Evolutionary conservation across 805 yeast genomes (phyloP).

Genomic region (Saccharomycopsis schoenii): DNA sequence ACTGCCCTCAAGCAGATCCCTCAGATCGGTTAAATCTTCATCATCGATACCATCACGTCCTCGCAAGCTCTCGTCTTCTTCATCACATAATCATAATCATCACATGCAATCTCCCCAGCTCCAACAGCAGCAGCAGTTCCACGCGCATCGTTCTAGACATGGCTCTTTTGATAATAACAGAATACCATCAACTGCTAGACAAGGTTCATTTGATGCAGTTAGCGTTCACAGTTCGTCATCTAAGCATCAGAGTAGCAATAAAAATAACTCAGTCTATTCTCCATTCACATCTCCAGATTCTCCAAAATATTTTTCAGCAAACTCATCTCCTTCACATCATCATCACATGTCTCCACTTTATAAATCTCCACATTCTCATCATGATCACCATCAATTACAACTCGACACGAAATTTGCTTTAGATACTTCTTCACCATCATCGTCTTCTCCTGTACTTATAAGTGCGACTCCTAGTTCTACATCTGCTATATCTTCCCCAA

Average conservation of each 20-base stretch:
- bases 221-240: not conserved
- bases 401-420: not conserved
- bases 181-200: not conserved
- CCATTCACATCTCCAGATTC: not conserved
- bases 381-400: not conserved
- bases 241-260: not conserved
- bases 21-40: not conserved
- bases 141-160: not conserved
- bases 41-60: not conserved
- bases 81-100: not conserved
- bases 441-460: not conserved
- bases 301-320: not conserved
- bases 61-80: not conserved
- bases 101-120: not conserved
- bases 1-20: not conserved
- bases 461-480: not conserved
- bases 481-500: not conserved
- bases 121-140: not conserved
- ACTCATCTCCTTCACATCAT: not conserved
- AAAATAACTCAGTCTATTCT: not conserved
- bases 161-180: not conserved
- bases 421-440: not conserved
- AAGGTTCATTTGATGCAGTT: not conserved
- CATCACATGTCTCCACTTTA: not conserved
- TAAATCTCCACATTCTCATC: not conserved